Conservation (phyloP, 768 basidiomycete genomes). For the Strobilomyces confusus region DNA sequence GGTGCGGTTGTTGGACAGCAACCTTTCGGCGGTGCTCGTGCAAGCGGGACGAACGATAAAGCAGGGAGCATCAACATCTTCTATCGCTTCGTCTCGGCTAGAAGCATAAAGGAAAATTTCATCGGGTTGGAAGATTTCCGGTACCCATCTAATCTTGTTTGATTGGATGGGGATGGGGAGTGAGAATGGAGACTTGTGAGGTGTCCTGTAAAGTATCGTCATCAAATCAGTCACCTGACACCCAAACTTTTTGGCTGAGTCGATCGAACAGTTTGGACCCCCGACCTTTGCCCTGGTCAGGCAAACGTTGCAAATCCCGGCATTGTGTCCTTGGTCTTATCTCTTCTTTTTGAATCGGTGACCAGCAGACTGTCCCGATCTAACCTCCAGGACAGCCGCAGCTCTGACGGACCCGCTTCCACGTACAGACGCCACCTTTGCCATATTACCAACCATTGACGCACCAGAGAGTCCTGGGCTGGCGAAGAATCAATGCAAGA, state of each 20-base stretch:
- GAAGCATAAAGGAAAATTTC: slow-evolving; percentile 98
- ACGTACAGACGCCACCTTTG: too few species aligned
- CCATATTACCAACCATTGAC: too few species aligned
- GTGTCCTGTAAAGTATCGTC: too few species aligned
- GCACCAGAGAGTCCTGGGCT: slow-evolving; percentile 53
- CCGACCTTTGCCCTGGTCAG: too few species aligned
- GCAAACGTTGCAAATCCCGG: too few species aligned
- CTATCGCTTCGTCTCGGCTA: slow-evolving; percentile 79
- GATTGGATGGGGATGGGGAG: slow-evolving; percentile 9
- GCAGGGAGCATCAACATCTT: slow-evolving; percentile 79
- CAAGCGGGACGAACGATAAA: slow-evolving; percentile 97
- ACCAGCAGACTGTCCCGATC: slow-evolving; percentile 21
- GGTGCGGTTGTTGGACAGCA: slow-evolving; percentile 98
- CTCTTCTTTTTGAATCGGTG: background rate
- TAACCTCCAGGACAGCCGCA: too few species aligned
- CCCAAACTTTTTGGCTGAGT: too few species aligned
- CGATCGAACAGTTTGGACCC: too few species aligned
- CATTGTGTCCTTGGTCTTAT: too few species aligned
- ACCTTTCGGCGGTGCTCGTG: slow-evolving; percentile 93
- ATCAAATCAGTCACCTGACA: too few species aligned
- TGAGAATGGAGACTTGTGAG: background rate
- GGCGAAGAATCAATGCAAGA: slow-evolving; percentile 71
- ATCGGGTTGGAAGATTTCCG: slow-evolving; percentile 71
- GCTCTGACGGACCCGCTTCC: too few species aligned
- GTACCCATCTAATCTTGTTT: slow-evolving; percentile 87